Evolutionary conservation across 192 early-diverging fungal genomes (phyloP).

Genomic region (Coemansia sp.): DNA sequence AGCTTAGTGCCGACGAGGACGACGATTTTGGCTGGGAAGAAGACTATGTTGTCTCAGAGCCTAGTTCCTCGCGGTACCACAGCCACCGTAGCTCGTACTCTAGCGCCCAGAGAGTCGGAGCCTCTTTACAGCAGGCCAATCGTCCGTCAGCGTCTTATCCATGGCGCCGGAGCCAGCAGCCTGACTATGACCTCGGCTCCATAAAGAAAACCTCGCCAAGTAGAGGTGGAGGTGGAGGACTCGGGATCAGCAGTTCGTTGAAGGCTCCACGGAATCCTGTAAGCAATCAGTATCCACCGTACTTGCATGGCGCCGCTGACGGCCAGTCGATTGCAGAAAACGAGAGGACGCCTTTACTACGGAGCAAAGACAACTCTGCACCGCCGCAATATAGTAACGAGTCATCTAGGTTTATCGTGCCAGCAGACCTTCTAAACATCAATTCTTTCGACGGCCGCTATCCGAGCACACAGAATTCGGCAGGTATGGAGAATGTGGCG

Average conservation of each 20-base stretch:
- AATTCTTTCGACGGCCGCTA: background rate
- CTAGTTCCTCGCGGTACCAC: background rate
- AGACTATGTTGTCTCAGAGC: slow-evolving; percentile 19
- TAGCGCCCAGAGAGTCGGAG: slow-evolving; percentile 12
- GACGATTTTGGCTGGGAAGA: slow-evolving; percentile 33
- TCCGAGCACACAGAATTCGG: background rate
- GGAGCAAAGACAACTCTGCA: slow-evolving; percentile 9
- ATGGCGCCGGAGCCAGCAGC: background rate
- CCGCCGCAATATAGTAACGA: slow-evolving; percentile 16
- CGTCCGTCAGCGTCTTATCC: background rate
- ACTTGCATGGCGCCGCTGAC: slow-evolving; percentile 4
- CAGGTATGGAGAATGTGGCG: background rate
- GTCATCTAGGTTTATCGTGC: slow-evolving; percentile 23
- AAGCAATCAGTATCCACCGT: slow-evolving; percentile 12
- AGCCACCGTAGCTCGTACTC: slow-evolving; percentile 7
- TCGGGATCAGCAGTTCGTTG: background rate
- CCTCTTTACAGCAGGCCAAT: background rate
- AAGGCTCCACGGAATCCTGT: background rate
- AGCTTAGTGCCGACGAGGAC: slow-evolving; percentile 14
- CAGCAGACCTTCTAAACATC: slow-evolving; percentile 29
- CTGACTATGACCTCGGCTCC: background rate
- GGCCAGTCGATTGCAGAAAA: slow-evolving; percentile 12
- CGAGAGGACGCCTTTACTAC: slow-evolving; percentile 36
- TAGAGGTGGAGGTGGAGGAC: background rate
- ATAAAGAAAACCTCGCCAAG: background rate